phyloP scores from a whole-genome alignment of 179 eudicot species.

The Pouteria campechiana region DNA sequence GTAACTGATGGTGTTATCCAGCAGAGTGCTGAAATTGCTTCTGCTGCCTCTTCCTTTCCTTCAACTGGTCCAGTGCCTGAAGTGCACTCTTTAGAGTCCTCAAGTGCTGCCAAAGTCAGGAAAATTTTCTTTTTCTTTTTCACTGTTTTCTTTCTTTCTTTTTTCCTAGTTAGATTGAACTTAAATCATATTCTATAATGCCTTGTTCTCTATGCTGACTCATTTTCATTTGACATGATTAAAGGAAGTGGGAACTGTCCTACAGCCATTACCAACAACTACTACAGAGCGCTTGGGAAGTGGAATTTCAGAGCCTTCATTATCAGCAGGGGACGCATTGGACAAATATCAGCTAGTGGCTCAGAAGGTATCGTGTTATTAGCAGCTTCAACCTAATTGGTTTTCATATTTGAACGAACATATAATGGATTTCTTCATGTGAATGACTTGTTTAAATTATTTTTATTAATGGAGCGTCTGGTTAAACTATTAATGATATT shows the following conservation, averaged over 20 bases:
- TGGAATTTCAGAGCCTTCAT: conserved; percentile 45
- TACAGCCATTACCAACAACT: conserved; percentile 33
- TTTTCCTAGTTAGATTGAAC: no score
- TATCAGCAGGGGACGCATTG: conserved; percentile 79
- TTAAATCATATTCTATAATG: no score
- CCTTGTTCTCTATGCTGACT: no score
- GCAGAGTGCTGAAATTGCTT: conserved; percentile 43
- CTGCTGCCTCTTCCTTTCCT: conserved; percentile 32
- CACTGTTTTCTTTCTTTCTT: no score
- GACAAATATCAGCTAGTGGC: conserved; percentile 74
- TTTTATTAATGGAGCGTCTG: no score
- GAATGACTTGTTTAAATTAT: no score
- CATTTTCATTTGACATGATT: no score
- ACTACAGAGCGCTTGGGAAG: conserved; percentile 37
- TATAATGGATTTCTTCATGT: no score
- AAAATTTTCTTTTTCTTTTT: not conserved
- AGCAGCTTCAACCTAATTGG: not conserved
- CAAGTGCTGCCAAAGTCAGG: conserved; percentile 38
- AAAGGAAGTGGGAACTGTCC: conserved; percentile 49
- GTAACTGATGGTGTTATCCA: conserved; percentile 30
- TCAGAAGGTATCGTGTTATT: conserved; percentile 42
- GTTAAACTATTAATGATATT: no score
- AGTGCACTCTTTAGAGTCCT: conserved; percentile 36
- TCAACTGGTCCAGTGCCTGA: conserved; percentile 33
- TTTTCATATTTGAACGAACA: not conserved